Conservation (phyloP, 2,329 filamentous ascomycete species). For the Penicillium hesseltinei region DNA sequence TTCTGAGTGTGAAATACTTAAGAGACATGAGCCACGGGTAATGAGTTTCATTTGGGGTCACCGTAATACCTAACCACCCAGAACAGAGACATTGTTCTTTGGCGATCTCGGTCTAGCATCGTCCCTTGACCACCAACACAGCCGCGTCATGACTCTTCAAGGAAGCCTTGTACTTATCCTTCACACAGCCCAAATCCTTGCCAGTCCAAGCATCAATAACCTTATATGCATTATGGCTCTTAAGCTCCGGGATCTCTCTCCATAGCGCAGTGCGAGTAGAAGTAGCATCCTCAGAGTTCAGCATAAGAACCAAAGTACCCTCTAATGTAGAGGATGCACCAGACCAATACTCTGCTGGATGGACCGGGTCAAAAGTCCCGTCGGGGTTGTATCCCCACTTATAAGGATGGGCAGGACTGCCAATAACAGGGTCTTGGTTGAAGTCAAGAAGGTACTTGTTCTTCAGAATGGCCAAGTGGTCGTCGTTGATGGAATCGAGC, state of each 20-base stretch:
- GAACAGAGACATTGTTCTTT: neutral
- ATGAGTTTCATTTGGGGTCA: neutral
- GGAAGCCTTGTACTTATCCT: constrained; percentile 21
- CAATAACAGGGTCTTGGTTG: constrained; percentile 49
- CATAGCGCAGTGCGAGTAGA: constrained; percentile 28
- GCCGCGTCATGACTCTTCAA: constrained; percentile 33
- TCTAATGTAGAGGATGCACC: constrained; percentile 29
- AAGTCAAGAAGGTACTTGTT: constrained; percentile 44
- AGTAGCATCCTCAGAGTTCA: constrained; percentile 29
- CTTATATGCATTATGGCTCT: constrained; percentile 15
- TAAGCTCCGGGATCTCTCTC: constrained; percentile 33
- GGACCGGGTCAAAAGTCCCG: constrained; percentile 33
- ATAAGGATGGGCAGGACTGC: constrained; percentile 45
- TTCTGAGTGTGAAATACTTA: neutral
- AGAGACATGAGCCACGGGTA: neutral
- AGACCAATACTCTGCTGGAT: constrained; percentile 40
- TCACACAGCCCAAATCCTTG: constrained; percentile 31
- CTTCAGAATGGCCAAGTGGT: constrained; percentile 43
- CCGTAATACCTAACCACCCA: too few species aligned
- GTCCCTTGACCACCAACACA: constrained; percentile 28
- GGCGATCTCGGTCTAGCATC: constrained; percentile 2
- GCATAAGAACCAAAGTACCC: constrained; percentile 33
- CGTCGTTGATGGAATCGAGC: constrained; percentile 37
- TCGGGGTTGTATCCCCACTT: constrained; percentile 39
- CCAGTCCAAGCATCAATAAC: constrained; percentile 34